Conservation (phyloP, 2,329 filamentous ascomycete genomes). For the Xylariaceae sp. region DNA sequence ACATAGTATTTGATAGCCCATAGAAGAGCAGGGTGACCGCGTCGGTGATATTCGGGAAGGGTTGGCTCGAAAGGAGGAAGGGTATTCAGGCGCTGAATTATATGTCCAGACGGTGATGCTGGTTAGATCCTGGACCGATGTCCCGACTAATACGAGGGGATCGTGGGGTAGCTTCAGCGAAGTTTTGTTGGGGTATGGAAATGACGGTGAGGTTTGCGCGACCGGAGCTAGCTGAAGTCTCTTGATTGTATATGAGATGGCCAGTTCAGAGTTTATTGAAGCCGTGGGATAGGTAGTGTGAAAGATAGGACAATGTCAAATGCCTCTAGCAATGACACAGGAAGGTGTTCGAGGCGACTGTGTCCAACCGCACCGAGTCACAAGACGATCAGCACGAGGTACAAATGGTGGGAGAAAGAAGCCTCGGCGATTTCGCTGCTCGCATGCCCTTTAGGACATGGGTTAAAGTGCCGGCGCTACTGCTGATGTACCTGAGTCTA, state of each 20-base stretch:
- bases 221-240: no score
- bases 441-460: background rate
- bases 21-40: conserved; percentile 9
- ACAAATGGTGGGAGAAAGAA: background rate
- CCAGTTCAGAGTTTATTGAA: background rate
- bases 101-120: background rate
- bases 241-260: background rate
- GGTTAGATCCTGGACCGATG: background rate
- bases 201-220: no score
- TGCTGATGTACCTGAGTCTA: no score
- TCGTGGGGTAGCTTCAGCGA: conserved; percentile 1
- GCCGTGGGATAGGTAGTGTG: background rate
- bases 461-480: no score
- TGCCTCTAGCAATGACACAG: background rate
- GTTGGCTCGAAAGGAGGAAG: background rate
- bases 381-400: background rate
- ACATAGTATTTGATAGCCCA: conserved; percentile 25
- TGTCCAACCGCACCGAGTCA: background rate
- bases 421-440: background rate
- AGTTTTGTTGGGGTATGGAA: background rate
- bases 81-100: no score
- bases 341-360: background rate
- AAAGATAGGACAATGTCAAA: background rate
- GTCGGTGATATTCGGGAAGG: background rate
- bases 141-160: background rate